Evolutionary conservation across 225 moss, liverwort and hornwort species (phyloP).

Genomic region (Pleurozium schreberi): DNA sequence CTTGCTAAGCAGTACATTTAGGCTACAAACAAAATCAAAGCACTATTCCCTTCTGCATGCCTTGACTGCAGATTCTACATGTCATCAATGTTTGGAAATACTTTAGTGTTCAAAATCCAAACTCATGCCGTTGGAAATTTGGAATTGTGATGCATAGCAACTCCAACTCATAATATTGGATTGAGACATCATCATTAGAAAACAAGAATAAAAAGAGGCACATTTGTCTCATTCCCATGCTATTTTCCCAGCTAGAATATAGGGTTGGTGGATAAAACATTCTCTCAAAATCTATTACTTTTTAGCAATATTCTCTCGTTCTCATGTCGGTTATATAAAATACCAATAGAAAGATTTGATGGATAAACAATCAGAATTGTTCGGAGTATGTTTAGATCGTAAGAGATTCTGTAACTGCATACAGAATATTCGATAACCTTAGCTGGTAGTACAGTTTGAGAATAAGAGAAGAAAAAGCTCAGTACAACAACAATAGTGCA

Average conservation of each 20-base stretch:
- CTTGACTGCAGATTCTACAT: too few species aligned
- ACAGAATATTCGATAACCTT: not conserved
- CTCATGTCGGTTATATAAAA: not conserved
- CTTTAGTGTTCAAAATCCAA: too few species aligned
- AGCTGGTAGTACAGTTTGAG: not conserved
- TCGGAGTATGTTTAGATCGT: not conserved
- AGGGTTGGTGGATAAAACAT: not conserved
- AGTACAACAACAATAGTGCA: not conserved
- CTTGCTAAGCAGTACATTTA: too few species aligned
- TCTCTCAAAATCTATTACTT: not conserved
- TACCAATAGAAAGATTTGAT: not conserved
- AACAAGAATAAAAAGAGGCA: not conserved
- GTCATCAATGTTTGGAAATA: too few species aligned
- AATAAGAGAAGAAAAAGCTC: not conserved
- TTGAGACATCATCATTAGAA: not conserved
- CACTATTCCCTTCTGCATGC: too few species aligned
- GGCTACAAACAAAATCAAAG: too few species aligned
- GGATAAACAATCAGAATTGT: not conserved
- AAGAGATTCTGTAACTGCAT: not conserved
- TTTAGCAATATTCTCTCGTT: not conserved
- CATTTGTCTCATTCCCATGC: not conserved
- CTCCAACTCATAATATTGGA: not conserved
- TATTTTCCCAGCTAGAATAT: not conserved
- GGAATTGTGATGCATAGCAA: not conserved
- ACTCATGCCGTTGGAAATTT: not conserved